Base-by-base conservation (phyloP, 129 eudicot species). In the Sambucus nigra region DNA sequence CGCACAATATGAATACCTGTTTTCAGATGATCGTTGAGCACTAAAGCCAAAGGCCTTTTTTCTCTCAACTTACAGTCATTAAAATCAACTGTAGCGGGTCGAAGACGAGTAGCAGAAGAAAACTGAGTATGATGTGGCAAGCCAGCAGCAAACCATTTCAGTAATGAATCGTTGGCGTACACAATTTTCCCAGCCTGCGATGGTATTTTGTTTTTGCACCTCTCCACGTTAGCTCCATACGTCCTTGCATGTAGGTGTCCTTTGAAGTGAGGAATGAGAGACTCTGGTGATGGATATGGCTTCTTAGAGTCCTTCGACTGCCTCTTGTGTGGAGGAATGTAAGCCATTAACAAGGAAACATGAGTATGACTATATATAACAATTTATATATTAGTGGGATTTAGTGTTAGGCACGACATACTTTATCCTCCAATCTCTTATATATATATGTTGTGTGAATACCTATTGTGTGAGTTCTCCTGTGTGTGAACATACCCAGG, bases 291-390 rank as follows among this genome's bases (percentile, higher is more conserved):
- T 29, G 63, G 56, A 27, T 35, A 12, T 23, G 67, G 55, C 17
- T 16, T 19, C 33, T 42, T 20, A 5, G 48, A 42, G 53, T 48
- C 51, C 25, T 53, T 38, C 11, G 57, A 20, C 31, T 59, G 47
- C 55, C 73, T 53, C 61, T 49, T 68, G 61, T 68, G 67, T 10
- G 73, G 73, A 35, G 73, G 73, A 16, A 59, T 55, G 42, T 58
- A 68, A 25, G 67, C 53, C 72, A 67, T 67, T 11, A 21, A n/a
- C n/a, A n/a, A n/a, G n/a, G n/a, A n/a, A n/a, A n/a, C n/a, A n/a
- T n/a, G n/a, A n/a, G n/a, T n/a, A n/a, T n/a, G n/a, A n/a, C n/a
- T n/a, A n/a, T n/a, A n/a, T n/a, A n/a, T n/a, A n/a, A n/a, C n/a
- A n/a, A n/a, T n/a, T n/a, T n/a, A n/a, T n/a, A n/a, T n/a, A n/a